These are phyloP conservation scores for Myxozyma geophila DNA, from an alignment of 805 yeast genomes.

Conservation along the genomic window DNA sequence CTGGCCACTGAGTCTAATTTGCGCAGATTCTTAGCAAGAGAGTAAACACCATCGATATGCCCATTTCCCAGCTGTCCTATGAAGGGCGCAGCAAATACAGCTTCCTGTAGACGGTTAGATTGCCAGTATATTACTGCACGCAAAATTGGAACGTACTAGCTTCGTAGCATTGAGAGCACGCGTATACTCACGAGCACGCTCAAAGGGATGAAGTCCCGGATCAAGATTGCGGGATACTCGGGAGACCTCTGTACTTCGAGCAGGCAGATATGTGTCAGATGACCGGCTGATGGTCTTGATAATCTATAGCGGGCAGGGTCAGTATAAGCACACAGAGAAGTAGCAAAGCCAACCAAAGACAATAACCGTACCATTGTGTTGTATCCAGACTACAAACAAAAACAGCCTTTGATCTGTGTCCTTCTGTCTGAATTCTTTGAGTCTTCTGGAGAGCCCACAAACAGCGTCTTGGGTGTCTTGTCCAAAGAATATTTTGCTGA, in stretches of 20 bases:
- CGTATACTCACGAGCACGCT: conserved; percentile 94
- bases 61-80: conserved; percentile 94
- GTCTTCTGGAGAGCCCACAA: too few relatives aligned
- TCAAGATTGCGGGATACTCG: conserved; percentile 85
- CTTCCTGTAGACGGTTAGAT: conserved; percentile 45
- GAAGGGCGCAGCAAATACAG: conserved; percentile 98
- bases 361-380: background rate
- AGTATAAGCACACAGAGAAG: background rate
- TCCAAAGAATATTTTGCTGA: too few relatives aligned
- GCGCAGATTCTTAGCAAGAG: conserved; percentile 76
- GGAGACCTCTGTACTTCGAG: conserved; percentile 84
- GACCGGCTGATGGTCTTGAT: conserved; percentile 86
- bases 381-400: background rate
- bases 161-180: conserved; percentile 94
- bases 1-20: conserved; percentile 78
- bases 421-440: too few relatives aligned
- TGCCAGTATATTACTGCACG: background rate
- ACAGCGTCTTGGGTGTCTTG: too few relatives aligned
- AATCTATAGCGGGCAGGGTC: background rate
- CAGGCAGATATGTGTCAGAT: conserved; percentile 90
- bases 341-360: background rate
- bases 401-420: too few relatives aligned
- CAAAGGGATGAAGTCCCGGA: conserved; percentile 95
- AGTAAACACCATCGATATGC: conserved; percentile 91
- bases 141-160: conserved; percentile 51